Base-by-base conservation (phyloP, 108 stramenopile genomes). In the Pseudonitzschia pungens region DNA sequence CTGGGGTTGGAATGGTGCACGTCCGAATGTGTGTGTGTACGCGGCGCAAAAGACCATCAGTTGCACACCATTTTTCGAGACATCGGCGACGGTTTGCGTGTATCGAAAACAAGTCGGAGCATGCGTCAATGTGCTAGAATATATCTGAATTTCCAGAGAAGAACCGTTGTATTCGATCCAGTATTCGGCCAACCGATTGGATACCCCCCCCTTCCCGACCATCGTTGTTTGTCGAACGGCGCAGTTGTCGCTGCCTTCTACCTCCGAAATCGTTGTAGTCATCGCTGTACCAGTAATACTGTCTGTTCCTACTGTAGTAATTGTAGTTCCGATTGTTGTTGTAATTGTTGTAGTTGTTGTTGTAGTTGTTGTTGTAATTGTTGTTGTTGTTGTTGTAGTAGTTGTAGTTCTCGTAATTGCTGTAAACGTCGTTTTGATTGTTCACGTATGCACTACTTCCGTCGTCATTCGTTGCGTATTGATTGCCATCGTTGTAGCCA, bases 341-440 rank as follows among this genome's bases (percentile, higher is more conserved):
- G 14, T 48, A 33, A 33, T 43, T 43, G 45, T 48, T 48, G 45
- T 10, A 48, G 14, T 48, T 11, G 45, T 48, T 10, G 10, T 48
- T 18, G 16, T 48, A 18, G 18, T 14, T 43, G 42, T 43, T 43
- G 6, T 11, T 41, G 65, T 66, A 66, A 45, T 45, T 66, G 20
- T 44, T 44, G 65, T 66, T n/a, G 42, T 66, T 66, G 41, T 66
- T 10, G 65, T 65, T 43, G 42, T 43, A 43, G 9, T 43, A 11
- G 7, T 14, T 43, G 42, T 43, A 9, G 6, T 11, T 41, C 11
- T 63, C 31, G 65, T 66, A 66, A 45, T 45, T 66, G 20, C 21
- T 44, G 65, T 66, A 33, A 33, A 43, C 43, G 41, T 66, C 9
- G 65, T 67, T 45, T 18, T 48, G 42, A 50, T 48, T 18, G 50